A percentile compares a stretch with the other conserved stretches of the same genome.
These are phyloP conservation scores for Lasiosphaeria miniovina DNA, from an alignment of 495 filamentous ascomycete genomes.

Conservation along the genomic window DNA sequence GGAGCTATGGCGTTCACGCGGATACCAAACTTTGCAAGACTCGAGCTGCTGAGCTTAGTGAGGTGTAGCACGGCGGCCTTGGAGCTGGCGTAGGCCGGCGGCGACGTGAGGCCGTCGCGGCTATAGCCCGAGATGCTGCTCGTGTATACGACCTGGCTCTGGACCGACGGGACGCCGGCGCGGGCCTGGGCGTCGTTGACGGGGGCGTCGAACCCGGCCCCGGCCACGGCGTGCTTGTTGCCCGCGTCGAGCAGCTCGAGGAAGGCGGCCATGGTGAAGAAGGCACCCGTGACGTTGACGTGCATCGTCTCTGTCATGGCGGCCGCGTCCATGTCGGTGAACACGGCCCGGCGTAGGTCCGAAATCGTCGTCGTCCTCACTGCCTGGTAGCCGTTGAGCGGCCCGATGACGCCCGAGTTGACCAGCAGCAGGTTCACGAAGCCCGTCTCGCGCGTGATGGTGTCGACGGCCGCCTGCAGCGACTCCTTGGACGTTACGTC, in stretches of 20 bases:
- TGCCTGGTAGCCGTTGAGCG: constrained; percentile 31
- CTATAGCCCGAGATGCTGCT: constrained; percentile 54
- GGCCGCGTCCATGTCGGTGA: constrained; percentile 38
- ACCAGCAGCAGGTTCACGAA: constrained; percentile 64
- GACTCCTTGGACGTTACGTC: constrained; percentile 64
- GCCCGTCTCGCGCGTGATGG: constrained; percentile 34
- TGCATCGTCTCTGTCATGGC: constrained; percentile 53
- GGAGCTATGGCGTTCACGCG: constrained; percentile 62
- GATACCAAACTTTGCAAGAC: constrained; percentile 53
- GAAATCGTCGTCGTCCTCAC: constrained; percentile 32
- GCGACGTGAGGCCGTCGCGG: constrained; percentile 28
- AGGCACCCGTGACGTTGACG: constrained; percentile 59
- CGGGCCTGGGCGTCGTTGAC: constrained; percentile 4
- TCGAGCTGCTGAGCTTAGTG: constrained; percentile 57
- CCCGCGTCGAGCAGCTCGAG: constrained; percentile 62
- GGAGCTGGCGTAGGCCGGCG: constrained; percentile 57
- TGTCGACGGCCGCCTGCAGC: constrained; percentile 54
- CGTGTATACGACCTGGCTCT: constrained; percentile 54
- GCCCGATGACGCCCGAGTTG: constrained; percentile 56
- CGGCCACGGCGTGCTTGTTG: constrained; percentile 49
- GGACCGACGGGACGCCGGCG: constrained; percentile 38
- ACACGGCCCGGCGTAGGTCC: constrained; percentile 37
- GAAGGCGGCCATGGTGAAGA: constrained; percentile 62
- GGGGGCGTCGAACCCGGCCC: constrained; percentile 33
- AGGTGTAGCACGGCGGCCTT: constrained; percentile 62